Evolutionary conservation across 2,329 filamentous ascomycete species (phyloP).

Genomic region (Cordyceps cateniannulata): DNA sequence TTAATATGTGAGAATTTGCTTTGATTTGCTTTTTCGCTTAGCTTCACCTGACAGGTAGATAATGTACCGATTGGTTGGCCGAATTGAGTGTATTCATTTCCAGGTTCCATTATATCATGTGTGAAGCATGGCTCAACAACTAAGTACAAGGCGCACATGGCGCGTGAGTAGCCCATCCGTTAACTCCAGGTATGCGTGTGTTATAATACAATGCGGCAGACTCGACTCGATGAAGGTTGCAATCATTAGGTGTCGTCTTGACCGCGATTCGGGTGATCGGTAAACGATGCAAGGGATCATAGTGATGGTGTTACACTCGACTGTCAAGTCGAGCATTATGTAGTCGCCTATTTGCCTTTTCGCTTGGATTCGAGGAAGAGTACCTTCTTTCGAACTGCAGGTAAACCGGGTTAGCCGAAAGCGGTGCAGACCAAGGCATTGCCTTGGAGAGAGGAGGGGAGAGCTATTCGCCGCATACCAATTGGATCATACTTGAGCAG

Average conservation of each 20-base stretch:
- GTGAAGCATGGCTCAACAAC: not conserved
- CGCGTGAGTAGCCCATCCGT: constrained; percentile 3
- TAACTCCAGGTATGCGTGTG: constrained; percentile 13
- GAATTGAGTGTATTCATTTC: constrained; percentile 3
- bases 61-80: not conserved
- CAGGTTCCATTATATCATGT: not conserved
- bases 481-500: constrained; percentile 99
- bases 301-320: not conserved
- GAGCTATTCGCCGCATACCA: constrained; percentile 44
- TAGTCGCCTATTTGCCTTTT: constrained; percentile 48
- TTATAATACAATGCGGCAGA: constrained; percentile 12
- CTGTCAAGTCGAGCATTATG: not conserved
- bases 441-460: not conserved
- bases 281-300: not conserved
- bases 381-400: constrained; percentile 82
- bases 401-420: not conserved
- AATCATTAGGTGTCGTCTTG: not conserved
- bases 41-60: not conserved
- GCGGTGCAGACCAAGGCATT: not conserved
- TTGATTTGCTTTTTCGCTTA: constrained; percentile 5
- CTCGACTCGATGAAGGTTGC: not conserved
- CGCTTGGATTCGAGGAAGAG: constrained; percentile 92
- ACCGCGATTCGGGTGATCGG: not conserved
- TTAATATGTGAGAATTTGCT: not conserved
- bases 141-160: constrained; percentile 3